Evolutionary conservation across 345 rosid genomes (phyloP).

Genomic region (Isatis tinctoria): DNA sequence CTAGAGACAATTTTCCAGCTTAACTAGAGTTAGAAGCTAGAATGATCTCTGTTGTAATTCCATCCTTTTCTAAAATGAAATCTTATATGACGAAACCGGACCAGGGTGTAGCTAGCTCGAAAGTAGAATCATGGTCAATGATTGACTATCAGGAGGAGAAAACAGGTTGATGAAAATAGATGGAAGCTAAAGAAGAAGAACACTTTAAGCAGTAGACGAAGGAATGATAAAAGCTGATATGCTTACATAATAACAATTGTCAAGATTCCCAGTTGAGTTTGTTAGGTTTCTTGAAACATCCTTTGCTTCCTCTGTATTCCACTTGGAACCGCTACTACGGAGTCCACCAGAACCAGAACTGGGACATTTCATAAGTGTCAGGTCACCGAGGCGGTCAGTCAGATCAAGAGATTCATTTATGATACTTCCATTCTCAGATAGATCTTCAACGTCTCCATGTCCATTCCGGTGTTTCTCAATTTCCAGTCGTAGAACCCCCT

Average conservation of each 20-base stretch:
- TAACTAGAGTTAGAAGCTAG: neutral
- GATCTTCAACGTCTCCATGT: slow-evolving; percentile 65
- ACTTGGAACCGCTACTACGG: slow-evolving; percentile 54
- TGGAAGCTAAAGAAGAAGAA: slow-evolving; percentile 8
- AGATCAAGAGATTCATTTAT: slow-evolving; percentile 81
- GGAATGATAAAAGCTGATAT: slow-evolving; percentile 4
- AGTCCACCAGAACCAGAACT: slow-evolving; percentile 68
- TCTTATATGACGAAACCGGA: neutral
- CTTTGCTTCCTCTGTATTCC: slow-evolving; percentile 52
- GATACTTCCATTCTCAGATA: slow-evolving; percentile 83
- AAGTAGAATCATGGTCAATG: slow-evolving; percentile 20
- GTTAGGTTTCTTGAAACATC: slow-evolving; percentile 58
- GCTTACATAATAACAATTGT: slow-evolving; percentile 69
- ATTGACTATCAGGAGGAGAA: slow-evolving; percentile 8
- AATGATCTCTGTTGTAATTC: neutral
- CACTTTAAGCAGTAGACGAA: neutral
- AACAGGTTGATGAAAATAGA: slow-evolving; percentile 2
- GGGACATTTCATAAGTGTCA: slow-evolving; percentile 55
- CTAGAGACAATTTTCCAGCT: neutral
- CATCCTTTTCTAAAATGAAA: neutral
- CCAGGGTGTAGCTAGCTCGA: slow-evolving; percentile 1
- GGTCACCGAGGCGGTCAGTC: slow-evolving; percentile 52
- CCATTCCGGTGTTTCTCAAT: slow-evolving; percentile 86
- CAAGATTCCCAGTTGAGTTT: slow-evolving; percentile 46
- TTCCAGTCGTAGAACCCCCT: slow-evolving; percentile 83